Conservation (phyloP, 176 grass and related monocot genomes). For the Triticum dicoccoides region DNA sequence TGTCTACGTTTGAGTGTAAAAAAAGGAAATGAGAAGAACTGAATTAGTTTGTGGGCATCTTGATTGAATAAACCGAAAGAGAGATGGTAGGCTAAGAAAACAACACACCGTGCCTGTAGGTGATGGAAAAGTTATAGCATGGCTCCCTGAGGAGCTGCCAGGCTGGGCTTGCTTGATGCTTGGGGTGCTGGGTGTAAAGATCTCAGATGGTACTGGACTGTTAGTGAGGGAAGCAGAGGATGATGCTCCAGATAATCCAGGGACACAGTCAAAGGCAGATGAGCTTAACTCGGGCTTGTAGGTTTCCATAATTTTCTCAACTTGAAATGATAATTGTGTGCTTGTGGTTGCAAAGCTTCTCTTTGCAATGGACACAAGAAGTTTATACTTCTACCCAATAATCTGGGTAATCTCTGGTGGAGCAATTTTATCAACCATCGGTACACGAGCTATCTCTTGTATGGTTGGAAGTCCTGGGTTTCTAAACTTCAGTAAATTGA, state of each 20-base stretch:
- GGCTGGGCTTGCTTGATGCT: not conserved
- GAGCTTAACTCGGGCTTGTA: not conserved
- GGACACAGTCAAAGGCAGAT: not conserved
- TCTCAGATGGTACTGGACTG: not conserved
- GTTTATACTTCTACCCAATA: not conserved
- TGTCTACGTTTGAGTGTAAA: no score
- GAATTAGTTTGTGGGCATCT: no score
- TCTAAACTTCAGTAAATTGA: no score
- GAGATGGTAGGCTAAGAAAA: not conserved
- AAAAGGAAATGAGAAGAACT: no score
- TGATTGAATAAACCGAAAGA: no score
- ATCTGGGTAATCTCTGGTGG: not conserved
- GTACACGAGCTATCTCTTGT: not conserved
- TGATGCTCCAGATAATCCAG: not conserved
- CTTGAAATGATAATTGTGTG: not conserved
- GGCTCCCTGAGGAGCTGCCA: not conserved
- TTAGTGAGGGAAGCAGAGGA: not conserved
- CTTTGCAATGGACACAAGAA: not conserved
- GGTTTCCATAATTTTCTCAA: not conserved
- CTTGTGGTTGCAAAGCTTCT: not conserved
- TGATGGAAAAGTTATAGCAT: not conserved
- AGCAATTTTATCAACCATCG: not conserved
- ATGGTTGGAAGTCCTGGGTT: not conserved
- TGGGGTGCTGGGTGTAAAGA: not conserved
- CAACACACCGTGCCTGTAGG: not conserved